phyloP scores from a whole-genome alignment of 1,284 basidiomycete species.

The Boletellus deceptivus region DNA sequence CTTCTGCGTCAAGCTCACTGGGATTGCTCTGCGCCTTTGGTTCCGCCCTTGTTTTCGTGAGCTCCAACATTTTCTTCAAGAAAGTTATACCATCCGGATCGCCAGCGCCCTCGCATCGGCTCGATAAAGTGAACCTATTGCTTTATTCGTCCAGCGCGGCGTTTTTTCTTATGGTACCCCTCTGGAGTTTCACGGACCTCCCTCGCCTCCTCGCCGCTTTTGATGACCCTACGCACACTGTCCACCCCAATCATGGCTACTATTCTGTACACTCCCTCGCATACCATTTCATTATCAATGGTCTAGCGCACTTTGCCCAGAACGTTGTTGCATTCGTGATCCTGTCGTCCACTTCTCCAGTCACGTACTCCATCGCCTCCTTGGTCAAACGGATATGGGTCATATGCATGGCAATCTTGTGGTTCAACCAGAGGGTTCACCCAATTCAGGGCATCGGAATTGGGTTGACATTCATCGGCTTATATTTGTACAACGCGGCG shows the following conservation, averaged over 20 bases:
- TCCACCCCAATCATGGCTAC: slow-evolving; percentile 50
- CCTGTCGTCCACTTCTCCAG: slow-evolving; percentile 92
- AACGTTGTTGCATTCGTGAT: slow-evolving; percentile 98
- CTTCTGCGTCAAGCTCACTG: slow-evolving; percentile 79
- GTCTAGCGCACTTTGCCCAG: slow-evolving; percentile 94
- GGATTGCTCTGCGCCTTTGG: slow-evolving; percentile 92
- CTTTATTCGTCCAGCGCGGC: slow-evolving; percentile 96
- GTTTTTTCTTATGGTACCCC: slow-evolving; percentile 91
- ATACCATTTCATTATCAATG: slow-evolving; percentile 88
- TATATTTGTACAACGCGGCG: slow-evolving; percentile 96
- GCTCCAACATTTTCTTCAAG: slow-evolving; percentile 99
- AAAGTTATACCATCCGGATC: slow-evolving; percentile 86
- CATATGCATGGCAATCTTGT: slow-evolving; percentile 95
- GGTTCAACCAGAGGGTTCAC: slow-evolving; percentile 91
- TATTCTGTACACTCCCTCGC: slow-evolving; percentile 54
- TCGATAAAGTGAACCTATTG: slow-evolving; percentile 97
- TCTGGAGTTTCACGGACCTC: slow-evolving; percentile 89
- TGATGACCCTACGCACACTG: slow-evolving; percentile 41
- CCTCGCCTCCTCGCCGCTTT: slow-evolving; percentile 54
- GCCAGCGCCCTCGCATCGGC: slow-evolving; percentile 60
- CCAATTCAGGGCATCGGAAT: slow-evolving; percentile 88
- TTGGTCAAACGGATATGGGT: slow-evolving; percentile 98
- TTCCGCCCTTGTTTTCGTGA: slow-evolving; percentile 94
- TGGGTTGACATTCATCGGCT: slow-evolving; percentile 81
- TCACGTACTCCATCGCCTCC: slow-evolving; percentile 98